phyloP scores from a whole-genome alignment of 257 asterid genomes.

The Buddleja alternifolia region DNA sequence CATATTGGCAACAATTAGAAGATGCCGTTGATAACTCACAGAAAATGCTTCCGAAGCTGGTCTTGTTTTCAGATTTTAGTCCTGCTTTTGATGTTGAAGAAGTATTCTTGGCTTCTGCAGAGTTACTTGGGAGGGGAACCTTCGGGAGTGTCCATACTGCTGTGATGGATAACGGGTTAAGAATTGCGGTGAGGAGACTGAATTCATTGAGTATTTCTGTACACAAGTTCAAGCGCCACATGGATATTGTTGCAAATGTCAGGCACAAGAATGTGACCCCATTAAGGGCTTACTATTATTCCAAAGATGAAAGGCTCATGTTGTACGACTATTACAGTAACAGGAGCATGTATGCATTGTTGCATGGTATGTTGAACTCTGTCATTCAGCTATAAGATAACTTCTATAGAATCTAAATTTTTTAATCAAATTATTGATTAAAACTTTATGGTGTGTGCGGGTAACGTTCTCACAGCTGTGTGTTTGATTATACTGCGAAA shows the following conservation, averaged over 20 bases:
- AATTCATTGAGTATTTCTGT: background rate
- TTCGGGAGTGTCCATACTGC: conserved; percentile 8
- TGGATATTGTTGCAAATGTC: conserved; percentile 13
- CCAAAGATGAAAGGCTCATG: conserved; percentile 8
- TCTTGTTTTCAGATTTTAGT: conserved; percentile 3
- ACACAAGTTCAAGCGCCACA: conserved; percentile 2
- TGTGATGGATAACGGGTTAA: background rate
- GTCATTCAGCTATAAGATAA: background rate
- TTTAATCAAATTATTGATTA: background rate
- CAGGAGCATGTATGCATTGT: conserved; percentile 11
- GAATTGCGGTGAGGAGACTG: conserved; percentile 29
- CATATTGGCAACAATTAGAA: too few species aligned
- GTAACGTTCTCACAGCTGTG: too few species aligned
- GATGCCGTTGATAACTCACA: background rate
- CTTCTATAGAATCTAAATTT: background rate
- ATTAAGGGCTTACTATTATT: conserved; percentile 31
- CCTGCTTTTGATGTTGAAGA: background rate
- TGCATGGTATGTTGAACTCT: conserved; percentile 25
- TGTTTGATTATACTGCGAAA: background rate
- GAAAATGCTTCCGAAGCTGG: background rate
- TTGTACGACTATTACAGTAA: conserved; percentile 6
- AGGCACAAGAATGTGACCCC: conserved; percentile 29
- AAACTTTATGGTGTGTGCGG: too few species aligned
- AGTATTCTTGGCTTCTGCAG: background rate
- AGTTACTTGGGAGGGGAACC: conserved; percentile 22